These are phyloP conservation scores for Dillenia suffruticosa DNA, from an alignment of 164 flowering plant species.

Conservation along the genomic window DNA sequence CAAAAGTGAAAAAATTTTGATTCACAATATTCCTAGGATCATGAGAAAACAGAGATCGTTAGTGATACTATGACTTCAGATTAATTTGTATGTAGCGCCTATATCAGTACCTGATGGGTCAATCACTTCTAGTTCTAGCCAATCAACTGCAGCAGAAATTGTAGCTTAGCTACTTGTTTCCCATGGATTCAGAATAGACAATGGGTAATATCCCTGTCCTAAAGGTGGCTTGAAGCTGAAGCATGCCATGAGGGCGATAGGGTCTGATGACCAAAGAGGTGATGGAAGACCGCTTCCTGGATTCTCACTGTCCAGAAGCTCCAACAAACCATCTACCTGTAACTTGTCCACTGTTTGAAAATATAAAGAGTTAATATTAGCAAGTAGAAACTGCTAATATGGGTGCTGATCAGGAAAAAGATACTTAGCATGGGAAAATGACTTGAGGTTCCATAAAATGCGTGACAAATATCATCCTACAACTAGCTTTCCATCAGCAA, in stretches of 20 bases:
- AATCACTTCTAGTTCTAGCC: too few species aligned
- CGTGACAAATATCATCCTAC: not conserved
- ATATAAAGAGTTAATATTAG: not conserved
- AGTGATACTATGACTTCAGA: too few species aligned
- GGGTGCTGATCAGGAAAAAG: too few species aligned
- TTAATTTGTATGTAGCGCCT: too few species aligned
- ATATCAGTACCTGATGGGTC: too few species aligned
- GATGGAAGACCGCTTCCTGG: constrained; percentile 30
- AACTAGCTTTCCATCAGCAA: not conserved
- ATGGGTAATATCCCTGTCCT: not conserved
- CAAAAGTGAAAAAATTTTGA: too few species aligned
- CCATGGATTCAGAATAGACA: too few species aligned
- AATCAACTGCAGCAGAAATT: too few species aligned
- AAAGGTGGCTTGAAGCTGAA: constrained; percentile 17
- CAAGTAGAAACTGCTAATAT: not conserved
- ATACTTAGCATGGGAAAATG: too few species aligned
- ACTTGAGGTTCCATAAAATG: not conserved
- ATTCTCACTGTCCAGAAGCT: constrained; percentile 20
- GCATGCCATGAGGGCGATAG: constrained; percentile 40
- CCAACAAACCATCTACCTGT: constrained; percentile 31
- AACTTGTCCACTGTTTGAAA: constrained; percentile 24
- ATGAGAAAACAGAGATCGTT: too few species aligned
- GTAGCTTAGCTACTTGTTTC: too few species aligned
- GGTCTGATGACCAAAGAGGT: constrained; percentile 45
- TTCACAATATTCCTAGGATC: too few species aligned